Conservation (phyloP, 2,329 filamentous ascomycete genomes). For the Ophiosphaerella korrae region DNA sequence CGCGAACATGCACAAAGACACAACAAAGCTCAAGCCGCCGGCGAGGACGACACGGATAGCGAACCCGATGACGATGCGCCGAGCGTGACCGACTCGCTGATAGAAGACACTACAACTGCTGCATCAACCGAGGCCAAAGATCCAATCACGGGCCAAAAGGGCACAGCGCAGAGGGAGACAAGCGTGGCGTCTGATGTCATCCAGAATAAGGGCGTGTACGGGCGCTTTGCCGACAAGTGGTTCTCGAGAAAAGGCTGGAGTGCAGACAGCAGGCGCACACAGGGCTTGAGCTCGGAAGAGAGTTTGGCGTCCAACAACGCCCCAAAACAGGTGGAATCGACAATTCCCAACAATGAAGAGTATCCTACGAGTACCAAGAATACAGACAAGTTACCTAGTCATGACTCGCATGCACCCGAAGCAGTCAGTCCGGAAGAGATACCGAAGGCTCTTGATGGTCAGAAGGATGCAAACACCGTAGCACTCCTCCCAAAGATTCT, state of each 20-base stretch:
- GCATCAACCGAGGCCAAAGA: conserved; percentile 41
- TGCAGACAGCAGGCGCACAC: conserved; percentile 68
- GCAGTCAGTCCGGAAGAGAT: conserved; percentile 41
- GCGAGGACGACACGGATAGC: conserved; percentile 37
- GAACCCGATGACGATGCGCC: conserved; percentile 42
- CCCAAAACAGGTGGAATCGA: conserved; percentile 41
- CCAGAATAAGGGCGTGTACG: conserved; percentile 79
- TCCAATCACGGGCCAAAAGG: conserved; percentile 33
- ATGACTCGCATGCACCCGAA: conserved; percentile 23
- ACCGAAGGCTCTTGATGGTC: conserved; percentile 40
- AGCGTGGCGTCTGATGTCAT: conserved; percentile 91
- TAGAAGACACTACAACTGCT: conserved; percentile 38
- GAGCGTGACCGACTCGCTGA: conserved; percentile 45
- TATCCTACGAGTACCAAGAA: conserved; percentile 19
- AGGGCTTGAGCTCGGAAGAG: conserved; percentile 67
- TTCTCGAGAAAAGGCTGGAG: conserved; percentile 86
- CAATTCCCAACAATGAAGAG: conserved; percentile 28
- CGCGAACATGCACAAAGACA: conserved; percentile 51
- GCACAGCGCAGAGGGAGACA: conserved; percentile 28
- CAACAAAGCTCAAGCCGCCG: conserved; percentile 30
- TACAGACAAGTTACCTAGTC: conserved; percentile 25
- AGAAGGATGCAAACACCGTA: conserved; percentile 39
- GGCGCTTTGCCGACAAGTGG: conserved; percentile 88
- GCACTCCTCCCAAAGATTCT: conserved; percentile 79
- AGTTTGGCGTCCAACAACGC: conserved; percentile 47